phyloP scores from a whole-genome alignment of 2,329 filamentous ascomycete genomes.

The Leptographium radiaticola region DNA sequence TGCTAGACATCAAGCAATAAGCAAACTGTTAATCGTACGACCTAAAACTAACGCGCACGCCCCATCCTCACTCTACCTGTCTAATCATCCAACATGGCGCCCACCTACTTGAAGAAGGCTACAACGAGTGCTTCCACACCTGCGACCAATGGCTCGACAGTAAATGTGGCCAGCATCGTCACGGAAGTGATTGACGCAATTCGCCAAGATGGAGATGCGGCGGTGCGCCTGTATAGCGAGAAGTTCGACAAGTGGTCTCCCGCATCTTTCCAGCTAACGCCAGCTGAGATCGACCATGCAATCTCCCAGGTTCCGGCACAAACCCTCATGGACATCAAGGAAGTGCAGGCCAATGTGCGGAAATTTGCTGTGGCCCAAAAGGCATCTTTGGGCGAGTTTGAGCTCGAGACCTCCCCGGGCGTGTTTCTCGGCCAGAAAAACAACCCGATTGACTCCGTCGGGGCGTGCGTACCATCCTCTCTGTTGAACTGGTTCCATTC shows the following conservation, averaged over 20 bases:
- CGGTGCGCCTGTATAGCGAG: conserved; percentile 34
- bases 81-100: background rate
- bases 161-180: conserved; percentile 26
- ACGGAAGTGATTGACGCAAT: conserved; percentile 33
- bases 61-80: background rate
- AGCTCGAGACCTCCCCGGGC: conserved; percentile 35
- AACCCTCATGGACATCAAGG: conserved; percentile 23
- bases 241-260: conserved; percentile 43
- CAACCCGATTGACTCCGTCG: conserved; percentile 31
- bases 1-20: too few relatives aligned
- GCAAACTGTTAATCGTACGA: too few relatives aligned
- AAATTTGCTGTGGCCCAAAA: conserved; percentile 33
- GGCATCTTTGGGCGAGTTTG: conserved; percentile 33
- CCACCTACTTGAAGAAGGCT: conserved; percentile 4
- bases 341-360: conserved; percentile 35
- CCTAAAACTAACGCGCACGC: background rate
- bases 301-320: conserved; percentile 31
- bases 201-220: conserved; percentile 29
- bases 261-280: conserved; percentile 31
- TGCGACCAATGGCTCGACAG: background rate
- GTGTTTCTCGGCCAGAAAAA: conserved; percentile 38
- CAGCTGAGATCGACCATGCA: conserved; percentile 27
- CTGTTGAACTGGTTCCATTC: too few relatives aligned
- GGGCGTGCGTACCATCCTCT: conserved; percentile 21
- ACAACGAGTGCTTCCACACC: background rate